These are phyloP conservation scores for Boletus sensibilis DNA, from an alignment of 768 basidiomycete species.

Conservation along the genomic window DNA sequence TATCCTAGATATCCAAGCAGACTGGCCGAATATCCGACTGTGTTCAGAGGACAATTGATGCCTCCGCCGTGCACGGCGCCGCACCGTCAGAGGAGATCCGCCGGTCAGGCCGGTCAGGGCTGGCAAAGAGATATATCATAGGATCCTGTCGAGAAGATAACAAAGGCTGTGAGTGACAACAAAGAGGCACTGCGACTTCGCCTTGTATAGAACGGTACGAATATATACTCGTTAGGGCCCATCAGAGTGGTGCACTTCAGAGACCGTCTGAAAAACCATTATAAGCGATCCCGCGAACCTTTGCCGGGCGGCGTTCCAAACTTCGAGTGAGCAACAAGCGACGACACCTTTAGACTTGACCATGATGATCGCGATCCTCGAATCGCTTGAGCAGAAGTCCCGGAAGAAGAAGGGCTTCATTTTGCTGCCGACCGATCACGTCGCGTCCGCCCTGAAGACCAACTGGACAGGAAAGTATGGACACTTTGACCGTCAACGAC, in stretches of 20 bases:
- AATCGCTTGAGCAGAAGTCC: constrained; percentile 26
- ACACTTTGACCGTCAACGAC: background rate
- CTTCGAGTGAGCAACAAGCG: constrained; percentile 23
- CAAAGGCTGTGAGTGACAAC: background rate
- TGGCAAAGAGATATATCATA: background rate
- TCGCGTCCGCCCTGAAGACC: background rate
- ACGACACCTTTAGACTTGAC: constrained; percentile 26
- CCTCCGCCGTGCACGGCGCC: constrained; percentile 13
- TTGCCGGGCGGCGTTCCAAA: constrained; percentile 27
- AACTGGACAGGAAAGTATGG: background rate
- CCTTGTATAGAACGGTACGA: background rate
- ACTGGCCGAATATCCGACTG: background rate
- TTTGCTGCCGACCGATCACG: constrained; percentile 26
- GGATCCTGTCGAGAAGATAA: constrained; percentile 1
- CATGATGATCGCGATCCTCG: constrained; percentile 29
- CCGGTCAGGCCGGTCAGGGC: background rate
- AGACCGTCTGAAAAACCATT: background rate
- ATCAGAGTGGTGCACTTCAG: background rate
- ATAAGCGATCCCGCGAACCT: constrained; percentile 35
- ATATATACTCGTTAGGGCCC: background rate
- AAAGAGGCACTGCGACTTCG: background rate
- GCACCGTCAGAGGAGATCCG: constrained; percentile 16
- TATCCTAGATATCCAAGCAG: background rate
- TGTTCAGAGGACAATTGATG: background rate
- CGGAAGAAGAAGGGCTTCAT: constrained; percentile 18